A percentile compares a stretch with the other conserved stretches of the same genome.
Conservation (phyloP, 495 filamentous ascomycete genomes). For the Tuber indicum region DNA sequence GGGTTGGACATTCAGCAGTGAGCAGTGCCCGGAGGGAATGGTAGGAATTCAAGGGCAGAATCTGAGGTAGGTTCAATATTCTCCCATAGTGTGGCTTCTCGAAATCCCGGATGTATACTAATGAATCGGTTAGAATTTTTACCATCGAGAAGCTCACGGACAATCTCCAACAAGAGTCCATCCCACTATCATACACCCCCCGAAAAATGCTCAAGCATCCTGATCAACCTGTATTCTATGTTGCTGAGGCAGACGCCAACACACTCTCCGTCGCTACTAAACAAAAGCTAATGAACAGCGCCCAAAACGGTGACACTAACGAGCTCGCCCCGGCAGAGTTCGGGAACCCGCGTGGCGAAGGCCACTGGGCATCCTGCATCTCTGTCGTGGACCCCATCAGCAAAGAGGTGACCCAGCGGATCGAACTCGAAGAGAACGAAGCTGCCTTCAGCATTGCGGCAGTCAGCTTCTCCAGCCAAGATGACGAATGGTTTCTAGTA, state of each 20-base stretch:
- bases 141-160: constrained; percentile 78
- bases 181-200: constrained; percentile 84
- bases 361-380: constrained; percentile 93
- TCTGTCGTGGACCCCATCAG: constrained; percentile 76
- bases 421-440: constrained; percentile 85
- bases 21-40: constrained; percentile 88
- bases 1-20: constrained; percentile 92
- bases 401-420: constrained; percentile 65
- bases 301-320: constrained; percentile 63
- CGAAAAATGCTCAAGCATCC: constrained; percentile 81
- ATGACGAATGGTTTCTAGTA: constrained; percentile 81
- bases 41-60: constrained; percentile 89
- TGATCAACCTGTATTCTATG: constrained; percentile 81
- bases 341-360: constrained; percentile 72
- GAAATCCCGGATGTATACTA: background rate
- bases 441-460: constrained; percentile 79
- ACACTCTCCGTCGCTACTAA: constrained; percentile 70
- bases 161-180: constrained; percentile 80
- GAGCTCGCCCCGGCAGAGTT: constrained; percentile 73
- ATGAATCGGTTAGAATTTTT: constrained; percentile 57
- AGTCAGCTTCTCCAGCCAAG: constrained; percentile 77
- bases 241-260: constrained; percentile 88
- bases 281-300: constrained; percentile 55
- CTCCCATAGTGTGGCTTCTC: constrained; percentile 16
- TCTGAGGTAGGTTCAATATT: constrained; percentile 44